These are phyloP conservation scores for Plantago major DNA, from an alignment of 257 asterid species.

Conservation along the genomic window DNA sequence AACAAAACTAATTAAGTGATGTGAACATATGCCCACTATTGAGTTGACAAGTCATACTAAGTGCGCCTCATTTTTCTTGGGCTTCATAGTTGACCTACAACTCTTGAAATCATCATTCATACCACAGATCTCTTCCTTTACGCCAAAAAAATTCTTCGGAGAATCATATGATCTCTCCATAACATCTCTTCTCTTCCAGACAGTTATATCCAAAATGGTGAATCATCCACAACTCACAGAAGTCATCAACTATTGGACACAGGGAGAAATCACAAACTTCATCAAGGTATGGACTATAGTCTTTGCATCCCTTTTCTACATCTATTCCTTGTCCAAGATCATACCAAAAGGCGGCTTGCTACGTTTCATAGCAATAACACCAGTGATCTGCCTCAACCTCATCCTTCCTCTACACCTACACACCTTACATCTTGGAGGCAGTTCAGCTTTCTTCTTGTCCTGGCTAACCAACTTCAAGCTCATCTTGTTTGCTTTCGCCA, in stretches of 20 bases:
- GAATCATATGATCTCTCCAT: too few relatives aligned
- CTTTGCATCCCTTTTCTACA: constrained; percentile 32
- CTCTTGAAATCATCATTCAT: too few relatives aligned
- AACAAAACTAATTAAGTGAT: too few relatives aligned
- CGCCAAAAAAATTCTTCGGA: too few relatives aligned
- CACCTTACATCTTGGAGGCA: constrained; percentile 39
- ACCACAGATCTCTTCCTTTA: too few relatives aligned
- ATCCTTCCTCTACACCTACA: constrained; percentile 38
- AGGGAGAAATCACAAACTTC: constrained; percentile 37
- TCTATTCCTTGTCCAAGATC: constrained; percentile 21
- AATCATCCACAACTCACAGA: neutral
- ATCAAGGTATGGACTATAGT: constrained; percentile 34
- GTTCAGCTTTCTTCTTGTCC: constrained; percentile 32
- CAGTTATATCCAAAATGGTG: too few relatives aligned
- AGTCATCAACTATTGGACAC: constrained; percentile 22
- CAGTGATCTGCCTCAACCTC: constrained; percentile 30
- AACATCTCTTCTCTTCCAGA: too few relatives aligned
- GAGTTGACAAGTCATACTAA: too few relatives aligned
- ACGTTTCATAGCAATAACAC: constrained; percentile 25
- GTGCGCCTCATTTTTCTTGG: too few relatives aligned
- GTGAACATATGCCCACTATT: too few relatives aligned
- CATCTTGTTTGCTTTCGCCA: constrained; percentile 30
- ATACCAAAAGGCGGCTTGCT: constrained; percentile 22
- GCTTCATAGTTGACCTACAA: too few relatives aligned
- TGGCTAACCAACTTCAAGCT: constrained; percentile 53